phyloP scores from a whole-genome alignment of 306 rosid genomes.

The Acmispon strigosus region DNA sequence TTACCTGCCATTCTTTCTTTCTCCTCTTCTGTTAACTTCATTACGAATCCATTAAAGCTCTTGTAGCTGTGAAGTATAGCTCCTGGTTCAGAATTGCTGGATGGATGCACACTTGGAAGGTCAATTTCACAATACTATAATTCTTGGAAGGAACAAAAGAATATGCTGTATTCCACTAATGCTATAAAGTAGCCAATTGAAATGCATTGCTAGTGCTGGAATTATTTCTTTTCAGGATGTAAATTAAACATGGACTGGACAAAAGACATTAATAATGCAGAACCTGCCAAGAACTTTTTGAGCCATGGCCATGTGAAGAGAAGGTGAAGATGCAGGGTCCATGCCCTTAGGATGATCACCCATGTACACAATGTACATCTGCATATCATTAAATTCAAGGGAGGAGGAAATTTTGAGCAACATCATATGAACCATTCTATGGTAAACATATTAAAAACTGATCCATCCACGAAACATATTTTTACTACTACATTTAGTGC shows the following conservation, averaged over 20 bases:
- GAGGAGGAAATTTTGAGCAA: not conserved
- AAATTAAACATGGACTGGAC: not conserved
- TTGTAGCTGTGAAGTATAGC: slow-evolving; percentile 30
- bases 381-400: not conserved
- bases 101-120: not conserved
- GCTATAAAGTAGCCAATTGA: not conserved
- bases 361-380: slow-evolving; percentile 39
- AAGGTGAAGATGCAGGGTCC: slow-evolving; percentile 3
- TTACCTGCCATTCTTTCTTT: slow-evolving; percentile 20
- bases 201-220: too few species aligned
- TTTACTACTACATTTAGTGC: too few species aligned
- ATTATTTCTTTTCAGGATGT: too few species aligned
- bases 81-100: not conserved
- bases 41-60: slow-evolving; percentile 36
- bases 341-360: slow-evolving; percentile 29
- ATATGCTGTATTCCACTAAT: not conserved
- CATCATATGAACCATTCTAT: too few species aligned
- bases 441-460: too few species aligned
- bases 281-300: slow-evolving; percentile 32
- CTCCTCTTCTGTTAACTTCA: slow-evolving; percentile 25
- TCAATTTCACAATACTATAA: not conserved
- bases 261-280: not conserved
- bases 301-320: slow-evolving; percentile 29
- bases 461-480: too few species aligned
- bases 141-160: not conserved